These are phyloP conservation scores for Cutaneotrichosporon dermatis DNA, from an alignment of 1,284 basidiomycete species.

Conservation along the genomic window DNA sequence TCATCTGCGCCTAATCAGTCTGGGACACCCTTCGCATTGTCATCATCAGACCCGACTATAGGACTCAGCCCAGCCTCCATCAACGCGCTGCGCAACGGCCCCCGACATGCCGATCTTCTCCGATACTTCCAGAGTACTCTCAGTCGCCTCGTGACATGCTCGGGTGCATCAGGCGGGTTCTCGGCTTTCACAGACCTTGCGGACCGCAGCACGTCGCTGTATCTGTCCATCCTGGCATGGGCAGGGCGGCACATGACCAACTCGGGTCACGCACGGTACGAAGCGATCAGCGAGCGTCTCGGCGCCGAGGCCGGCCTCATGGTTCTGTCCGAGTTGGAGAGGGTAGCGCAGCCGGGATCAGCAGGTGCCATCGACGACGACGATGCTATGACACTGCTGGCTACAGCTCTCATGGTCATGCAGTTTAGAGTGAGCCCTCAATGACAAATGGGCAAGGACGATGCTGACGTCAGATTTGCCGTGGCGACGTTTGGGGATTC, in stretches of 20 bases:
- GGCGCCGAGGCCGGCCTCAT: neutral
- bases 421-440: neutral
- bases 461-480: neutral
- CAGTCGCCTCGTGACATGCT: neutral
- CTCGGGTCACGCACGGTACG: neutral
- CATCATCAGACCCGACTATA: neutral
- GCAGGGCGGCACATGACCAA: neutral
- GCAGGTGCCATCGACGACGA: neutral
- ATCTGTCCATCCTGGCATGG: conserved; percentile 1
- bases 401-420: neutral
- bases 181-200: neutral
- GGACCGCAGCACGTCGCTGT: neutral
- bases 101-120: neutral
- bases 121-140: neutral
- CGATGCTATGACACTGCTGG: conserved; percentile 1
- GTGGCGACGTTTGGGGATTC: neutral
- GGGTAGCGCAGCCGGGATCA: neutral
- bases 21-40: too few species aligned
- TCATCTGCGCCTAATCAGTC: too few species aligned
- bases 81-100: neutral
- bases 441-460: too few species aligned
- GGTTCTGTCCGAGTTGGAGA: neutral
- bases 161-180: neutral
- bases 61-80: neutral
- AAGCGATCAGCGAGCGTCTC: neutral